Base-by-base conservation (phyloP, 768 basidiomycete genomes). In the Leccinum rimulosum region DNA sequence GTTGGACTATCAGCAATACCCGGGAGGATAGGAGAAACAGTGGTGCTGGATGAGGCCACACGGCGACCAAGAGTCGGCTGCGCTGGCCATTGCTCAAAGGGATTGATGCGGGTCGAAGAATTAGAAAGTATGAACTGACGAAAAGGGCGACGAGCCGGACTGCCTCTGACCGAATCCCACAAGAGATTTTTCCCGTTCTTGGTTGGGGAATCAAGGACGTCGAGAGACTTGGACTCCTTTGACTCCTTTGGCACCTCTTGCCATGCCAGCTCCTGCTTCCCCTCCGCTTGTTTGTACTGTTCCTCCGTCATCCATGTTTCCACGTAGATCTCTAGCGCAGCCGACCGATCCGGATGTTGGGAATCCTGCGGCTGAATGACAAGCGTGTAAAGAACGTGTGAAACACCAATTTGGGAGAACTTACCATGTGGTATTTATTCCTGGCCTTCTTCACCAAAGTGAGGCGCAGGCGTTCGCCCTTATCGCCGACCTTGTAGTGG, bases 301-400 rank as follows among this genome's bases (percentile, higher is more conserved):
- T 85, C 87, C 56, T 91, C 89, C 11, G 84, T 84, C 55, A 91
- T 77, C 91, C 91, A 93, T 19, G 77, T 79, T 69, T 91, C 90
- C n/a, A 92, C 81, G 64, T 81, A 88, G 31, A 91, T 84, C 61
- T 89, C 84, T 27, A 91, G 74, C 59, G 85, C 83, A 22, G 81
- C 84, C 55, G 83, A 74, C 48, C 83, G 82, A 72, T 93, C 91
- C 4, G 89, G 87, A 69, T 93, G 90, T 59, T 83, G 80, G 8
- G 90, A 91, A 68, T 93, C 91, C 55, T 80, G 75, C 3, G 91
- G 91, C 91, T 92, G n/a, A 22, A 62, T 38, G 48, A 36, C 57
- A n/a, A 10, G 9, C 27, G 35, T 38, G 33, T 69, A 28, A 69
- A 63, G 47, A 25, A 28, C 45, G 45, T 25, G 27, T 17, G 22